Base-by-base conservation (phyloP, 805 yeast species). In the Cyberlindnera xishuangbannaensis region DNA sequence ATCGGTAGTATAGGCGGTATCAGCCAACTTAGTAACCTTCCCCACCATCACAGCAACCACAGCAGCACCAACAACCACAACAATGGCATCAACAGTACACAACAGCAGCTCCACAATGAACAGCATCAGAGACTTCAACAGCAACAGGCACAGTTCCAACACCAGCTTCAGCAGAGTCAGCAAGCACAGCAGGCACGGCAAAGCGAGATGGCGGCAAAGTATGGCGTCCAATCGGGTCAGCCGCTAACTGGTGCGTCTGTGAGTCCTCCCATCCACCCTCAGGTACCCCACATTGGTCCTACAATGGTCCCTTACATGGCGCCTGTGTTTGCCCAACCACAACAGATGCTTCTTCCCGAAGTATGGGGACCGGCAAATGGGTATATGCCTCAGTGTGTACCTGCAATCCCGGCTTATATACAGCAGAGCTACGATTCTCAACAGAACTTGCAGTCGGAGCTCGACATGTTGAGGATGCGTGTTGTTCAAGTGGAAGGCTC, bases 131-230 rank as follows among this genome's bases (percentile, higher is more conserved):
- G 28, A 22, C 31, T 38, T 4, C 49, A 40, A 15, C 31, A 28
- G 14, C 45, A 43, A 23, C 52, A 48, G 18, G 36, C 27, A 3
- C 45, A 39, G 25, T 44, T 43, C 26, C 50, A 46, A 20, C 45
- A 37, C 23, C 46, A 38, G 13, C 28, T 43, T 6, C 46, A 34
- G 13, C 38, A 30, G 14, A 45, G 35, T 20, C 51, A 44, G 19
- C 44, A 39, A 12, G 32, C 37, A 10, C 53, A 47, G 25, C 45
- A 37, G 14, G 18, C n/a, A n/a, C 25, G 44, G 13, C 51, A 48
- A 15, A 16, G 15, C 10, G 46, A 43, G 28, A 39, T 46, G 37
- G 50, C 52, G 7, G 46, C 46, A 3, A 47, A 43, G 30, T 50
- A 48, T 33, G 50, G 48, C 20, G 39, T 18, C 12, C 33, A 31